Evolutionary conservation across 192 early-diverging fungal species (phyloP), one percentile per base, ranked within the genome.

Genomic region (Backusella liffmaniae): DNA sequence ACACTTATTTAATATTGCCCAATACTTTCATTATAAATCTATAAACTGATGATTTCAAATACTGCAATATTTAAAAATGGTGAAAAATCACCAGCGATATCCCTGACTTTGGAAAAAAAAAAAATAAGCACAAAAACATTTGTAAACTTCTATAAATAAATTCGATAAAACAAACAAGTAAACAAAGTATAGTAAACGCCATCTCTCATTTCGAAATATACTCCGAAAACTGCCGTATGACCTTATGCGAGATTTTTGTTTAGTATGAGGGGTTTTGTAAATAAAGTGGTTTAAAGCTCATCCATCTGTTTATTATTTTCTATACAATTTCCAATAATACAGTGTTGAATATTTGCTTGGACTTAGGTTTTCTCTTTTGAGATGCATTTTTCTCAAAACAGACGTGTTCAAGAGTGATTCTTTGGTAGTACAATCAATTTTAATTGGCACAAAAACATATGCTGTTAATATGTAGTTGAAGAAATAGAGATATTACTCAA

Each of bases 91-190:
- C 2, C 23, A 21, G 9, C 10, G 23, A 12, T 59, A 56, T 21
- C 21, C 23, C 21, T 23, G 13, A 29, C 26, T 62, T 62, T 62
- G 26, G 23, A 62, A 62, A 26, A 59, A 23, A 53, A 53, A 26
- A 12, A 62, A 26, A 62, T 29, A 62, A 26, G 26, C 21, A 12
- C 9, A 62, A 29, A 62, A 29, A n/a, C 18, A 21, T 56, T 21
- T 56, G 56, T 26, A 29, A 29, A 29, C 26, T 62, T 62, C 56
- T 62, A 62, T 62, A 62, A 62, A 62, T 62, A 62, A 62, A 62
- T 26, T 62, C 56, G 56, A 62, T 62, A 62, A 62, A 62, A 29
- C 56, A 62, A 62, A 56, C 21, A 56, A 56, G 9, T 3, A 21
- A 56, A 21, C n/a, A 21, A 21, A 56, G 0, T 9, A 56, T 9